Percentiles rank a stretch among this genome's conserved stretches.
Conservation (phyloP, 352 stramenopile genomes). For the Globisporangium megalacanthum region DNA sequence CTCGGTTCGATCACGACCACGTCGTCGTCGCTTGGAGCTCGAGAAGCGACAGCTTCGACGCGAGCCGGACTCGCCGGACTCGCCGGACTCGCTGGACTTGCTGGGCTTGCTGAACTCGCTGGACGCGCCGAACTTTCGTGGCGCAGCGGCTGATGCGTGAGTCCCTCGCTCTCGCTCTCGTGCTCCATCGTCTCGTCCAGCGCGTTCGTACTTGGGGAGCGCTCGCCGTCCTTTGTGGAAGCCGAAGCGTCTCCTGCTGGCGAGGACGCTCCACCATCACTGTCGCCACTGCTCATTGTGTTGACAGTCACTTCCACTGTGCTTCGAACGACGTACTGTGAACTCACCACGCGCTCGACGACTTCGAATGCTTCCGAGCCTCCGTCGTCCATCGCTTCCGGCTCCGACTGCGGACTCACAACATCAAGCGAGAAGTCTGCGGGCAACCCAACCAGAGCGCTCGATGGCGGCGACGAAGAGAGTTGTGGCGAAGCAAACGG, state of each 20-base stretch:
- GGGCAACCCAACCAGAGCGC: not conserved
- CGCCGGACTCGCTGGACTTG: too few species aligned
- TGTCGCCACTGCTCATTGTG: not conserved
- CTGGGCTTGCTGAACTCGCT: too few species aligned
- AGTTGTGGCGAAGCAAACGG: not conserved
- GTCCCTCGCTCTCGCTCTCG: not conserved
- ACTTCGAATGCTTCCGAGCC: not conserved
- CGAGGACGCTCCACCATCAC: not conserved
- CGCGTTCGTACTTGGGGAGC: conserved; percentile 3
- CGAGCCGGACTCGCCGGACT: not conserved
- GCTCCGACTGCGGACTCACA: not conserved
- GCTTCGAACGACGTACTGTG: not conserved
- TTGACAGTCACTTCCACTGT: not conserved
- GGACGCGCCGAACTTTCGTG: not conserved
- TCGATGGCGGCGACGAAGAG: not conserved
- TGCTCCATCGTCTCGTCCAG: not conserved
- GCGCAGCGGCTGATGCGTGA: not conserved
- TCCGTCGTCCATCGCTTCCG: not conserved
- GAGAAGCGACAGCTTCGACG: too few species aligned
- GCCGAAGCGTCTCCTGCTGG: not conserved
- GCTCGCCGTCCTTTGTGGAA: not conserved
- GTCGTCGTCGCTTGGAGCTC: not conserved
- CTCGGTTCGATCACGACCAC: not conserved
- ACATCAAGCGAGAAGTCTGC: conserved; percentile 1
- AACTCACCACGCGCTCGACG: not conserved